Base-by-base conservation (phyloP, 2,329 filamentous ascomycete species). In the Trichoderma sp. region DNA sequence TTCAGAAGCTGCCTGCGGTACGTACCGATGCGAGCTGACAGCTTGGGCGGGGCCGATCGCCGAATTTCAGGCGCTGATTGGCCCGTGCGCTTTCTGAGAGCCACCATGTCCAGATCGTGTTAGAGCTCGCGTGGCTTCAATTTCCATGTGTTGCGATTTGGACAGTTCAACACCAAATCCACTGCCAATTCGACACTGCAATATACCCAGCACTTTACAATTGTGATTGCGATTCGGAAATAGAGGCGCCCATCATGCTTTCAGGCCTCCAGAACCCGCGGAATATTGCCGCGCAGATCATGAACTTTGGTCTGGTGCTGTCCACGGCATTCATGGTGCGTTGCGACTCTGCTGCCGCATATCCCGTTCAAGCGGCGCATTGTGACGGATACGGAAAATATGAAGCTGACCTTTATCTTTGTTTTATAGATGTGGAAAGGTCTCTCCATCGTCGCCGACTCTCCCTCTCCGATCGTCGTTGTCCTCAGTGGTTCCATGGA, bases 301-400 rank as follows among this genome's bases (percentile, higher is more conserved):
- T 97, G 77, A 97, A 96, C 83, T 97, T 97, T 80, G 93, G 90
- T 68, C 88, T 97, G 72, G 93, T 97, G 71, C 88, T 97, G 62
- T 94, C 91, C 11, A 96, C 93, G 1, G 94, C 94, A 1, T 97
- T 97, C 78, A 97, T 97, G 94, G 89, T 71, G 83, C 72, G 47
- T 16, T 52, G 55, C 27, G 14, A 19, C 37, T 55, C 37, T 66
- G 33, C 29, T 24, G 16, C 16, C 35, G 13, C 29, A 52, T 43
- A 19, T n/a, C 21, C n/a, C 31, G 10, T n/a, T 19, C 13, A 10
- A 4, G n/a, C 35, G 49, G 49, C 24, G 35, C 57, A 14, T 10
- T 27, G 27, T 29, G 14, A 16, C 14, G 19, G 52, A 40, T 7
- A 13, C 10, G 2, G 2, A 40, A 3, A 6, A 21, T 33, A 33